Percentiles rank a stretch among this genome's conserved stretches.
Conservation (phyloP, 768 basidiomycete species). For the Lyophyllum shimeji region DNA sequence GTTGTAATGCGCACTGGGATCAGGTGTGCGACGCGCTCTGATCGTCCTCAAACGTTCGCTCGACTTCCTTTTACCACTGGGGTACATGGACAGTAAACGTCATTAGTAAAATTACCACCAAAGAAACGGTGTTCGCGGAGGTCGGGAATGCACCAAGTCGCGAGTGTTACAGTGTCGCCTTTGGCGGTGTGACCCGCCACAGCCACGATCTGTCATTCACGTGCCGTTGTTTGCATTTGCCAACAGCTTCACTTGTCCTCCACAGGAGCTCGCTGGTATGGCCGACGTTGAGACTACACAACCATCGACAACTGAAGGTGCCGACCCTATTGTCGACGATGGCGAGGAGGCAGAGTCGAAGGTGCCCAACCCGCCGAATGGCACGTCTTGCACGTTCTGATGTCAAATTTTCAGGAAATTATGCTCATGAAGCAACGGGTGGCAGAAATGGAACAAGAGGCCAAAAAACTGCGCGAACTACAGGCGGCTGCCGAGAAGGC, state of each 20-base stretch:
- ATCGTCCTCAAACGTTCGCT: constrained; percentile 7
- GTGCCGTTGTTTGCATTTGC: constrained; percentile 19
- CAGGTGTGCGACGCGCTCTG: constrained; percentile 13
- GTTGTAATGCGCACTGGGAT: background rate
- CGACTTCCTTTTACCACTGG: background rate
- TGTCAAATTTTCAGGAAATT: constrained; percentile 63
- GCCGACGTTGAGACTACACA: constrained; percentile 51
- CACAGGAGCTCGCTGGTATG: constrained; percentile 31
- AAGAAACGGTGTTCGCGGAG: background rate
- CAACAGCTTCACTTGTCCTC: constrained; percentile 15
- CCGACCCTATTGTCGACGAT: constrained; percentile 49
- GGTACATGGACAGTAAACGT: background rate
- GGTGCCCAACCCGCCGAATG: constrained; percentile 28
- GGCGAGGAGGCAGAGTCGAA: constrained; percentile 65
- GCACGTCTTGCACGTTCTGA: constrained; percentile 8
- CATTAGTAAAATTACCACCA: background rate
- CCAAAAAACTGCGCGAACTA: constrained; percentile 82
- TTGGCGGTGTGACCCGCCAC: too few species aligned
- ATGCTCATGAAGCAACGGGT: constrained; percentile 89
- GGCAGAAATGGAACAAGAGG: constrained; percentile 91
- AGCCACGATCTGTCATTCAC: constrained; percentile 12
- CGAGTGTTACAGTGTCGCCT: background rate
- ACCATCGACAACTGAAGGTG: constrained; percentile 32
- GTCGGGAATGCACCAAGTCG: background rate
- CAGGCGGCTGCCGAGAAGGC: constrained; percentile 75